Conservation (phyloP, 176 grass and related monocot genomes). For the Lolium multiflorum region DNA sequence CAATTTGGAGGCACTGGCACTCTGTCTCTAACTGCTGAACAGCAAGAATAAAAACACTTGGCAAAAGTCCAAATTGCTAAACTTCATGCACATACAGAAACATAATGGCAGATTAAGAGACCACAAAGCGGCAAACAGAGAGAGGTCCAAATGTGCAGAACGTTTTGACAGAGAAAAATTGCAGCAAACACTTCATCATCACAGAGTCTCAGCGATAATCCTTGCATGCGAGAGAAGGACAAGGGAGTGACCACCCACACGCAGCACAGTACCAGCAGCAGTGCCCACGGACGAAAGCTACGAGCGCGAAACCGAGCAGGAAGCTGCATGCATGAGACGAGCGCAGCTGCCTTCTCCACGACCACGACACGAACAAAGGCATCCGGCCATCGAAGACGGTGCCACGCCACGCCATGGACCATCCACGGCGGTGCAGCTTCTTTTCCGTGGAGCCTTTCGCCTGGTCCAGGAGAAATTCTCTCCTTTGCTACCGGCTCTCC, state of each 20-base stretch:
- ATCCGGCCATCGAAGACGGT: constrained; percentile 1
- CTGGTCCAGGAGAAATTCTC: constrained; percentile 39
- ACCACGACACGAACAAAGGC: not conserved
- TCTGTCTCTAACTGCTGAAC: not conserved
- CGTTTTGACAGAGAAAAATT: not conserved
- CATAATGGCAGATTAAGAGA: too few species aligned
- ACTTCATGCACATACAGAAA: too few species aligned
- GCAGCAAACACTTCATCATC: not conserved
- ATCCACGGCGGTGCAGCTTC: constrained; percentile 40
- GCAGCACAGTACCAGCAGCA: not conserved
- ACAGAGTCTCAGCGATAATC: not conserved
- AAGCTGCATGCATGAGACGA: constrained; percentile 23
- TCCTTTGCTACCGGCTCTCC: not conserved
- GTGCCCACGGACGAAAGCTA: constrained; percentile 5
- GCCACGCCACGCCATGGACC: constrained; percentile 30
- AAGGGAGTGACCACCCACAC: not conserved
- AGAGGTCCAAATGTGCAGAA: not conserved
- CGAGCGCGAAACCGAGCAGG: constrained; percentile 1
- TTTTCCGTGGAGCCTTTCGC: constrained; percentile 45
- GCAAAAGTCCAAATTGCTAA: not conserved
- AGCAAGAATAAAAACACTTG: not conserved
- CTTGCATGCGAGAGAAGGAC: not conserved
- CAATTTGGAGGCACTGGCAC: not conserved
- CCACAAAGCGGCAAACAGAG: too few species aligned
- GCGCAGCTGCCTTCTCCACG: not conserved